Evolutionary conservation across 1,139 yeast species (phyloP).

Genomic region (Scheffersomyces illinoinensis): DNA sequence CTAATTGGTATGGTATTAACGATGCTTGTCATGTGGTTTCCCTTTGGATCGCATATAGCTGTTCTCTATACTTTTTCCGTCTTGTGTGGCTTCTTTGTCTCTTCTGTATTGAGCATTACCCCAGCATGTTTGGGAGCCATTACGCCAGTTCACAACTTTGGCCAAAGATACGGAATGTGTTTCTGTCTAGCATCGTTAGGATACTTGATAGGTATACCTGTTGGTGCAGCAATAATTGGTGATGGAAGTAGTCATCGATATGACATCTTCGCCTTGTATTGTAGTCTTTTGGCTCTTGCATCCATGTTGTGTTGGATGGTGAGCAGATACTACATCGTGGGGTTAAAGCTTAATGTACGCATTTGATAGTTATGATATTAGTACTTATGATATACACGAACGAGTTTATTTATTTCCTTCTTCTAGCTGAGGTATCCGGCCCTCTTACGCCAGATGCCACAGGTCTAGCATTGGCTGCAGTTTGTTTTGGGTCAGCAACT

Average conservation of each 20-base stretch:
- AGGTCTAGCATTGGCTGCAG: background rate
- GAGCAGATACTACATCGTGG: slow-evolving; percentile 36
- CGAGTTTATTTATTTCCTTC: slow-evolving; percentile 1
- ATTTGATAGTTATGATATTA: slow-evolving; percentile 15
- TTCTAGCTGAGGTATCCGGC: background rate
- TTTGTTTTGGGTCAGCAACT: background rate
- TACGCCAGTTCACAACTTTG: slow-evolving; percentile 39
- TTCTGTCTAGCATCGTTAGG: slow-evolving; percentile 42
- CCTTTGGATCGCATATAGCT: slow-evolving; percentile 34
- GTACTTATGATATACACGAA: background rate
- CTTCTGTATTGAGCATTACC: slow-evolving; percentile 33
- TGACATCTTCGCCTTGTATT: slow-evolving; percentile 35
- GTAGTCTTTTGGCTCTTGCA: slow-evolving; percentile 30
- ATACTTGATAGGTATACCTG: slow-evolving; percentile 43
- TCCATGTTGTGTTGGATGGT: slow-evolving; percentile 34
- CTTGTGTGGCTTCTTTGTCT: slow-evolving; percentile 33
- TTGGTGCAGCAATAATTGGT: slow-evolving; percentile 45
- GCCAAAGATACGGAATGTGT: slow-evolving; percentile 43
- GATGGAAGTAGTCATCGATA: slow-evolving; percentile 31
- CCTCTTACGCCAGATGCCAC: background rate
- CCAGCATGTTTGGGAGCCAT: slow-evolving; percentile 45
- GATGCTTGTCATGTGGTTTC: slow-evolving; percentile 38
- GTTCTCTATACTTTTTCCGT: slow-evolving; percentile 37
- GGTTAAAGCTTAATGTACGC: slow-evolving; percentile 31
- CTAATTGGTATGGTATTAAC: slow-evolving; percentile 29